These are phyloP conservation scores for Fusarium buxicola DNA, from an alignment of 2,329 filamentous ascomycete genomes.

Conservation along the genomic window DNA sequence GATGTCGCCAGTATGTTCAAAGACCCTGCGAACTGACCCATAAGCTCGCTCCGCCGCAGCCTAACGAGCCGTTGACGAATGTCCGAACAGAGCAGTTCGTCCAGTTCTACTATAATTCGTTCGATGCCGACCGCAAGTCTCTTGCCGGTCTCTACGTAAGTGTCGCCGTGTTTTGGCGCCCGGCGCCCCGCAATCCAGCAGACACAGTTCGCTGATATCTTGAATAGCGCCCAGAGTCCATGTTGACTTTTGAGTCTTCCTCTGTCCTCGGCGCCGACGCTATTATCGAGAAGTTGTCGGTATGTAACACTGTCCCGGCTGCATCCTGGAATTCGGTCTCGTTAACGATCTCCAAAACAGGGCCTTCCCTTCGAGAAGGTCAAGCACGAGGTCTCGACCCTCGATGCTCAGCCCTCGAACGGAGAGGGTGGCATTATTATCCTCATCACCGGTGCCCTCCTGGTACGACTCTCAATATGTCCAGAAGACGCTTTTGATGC, in stretches of 20 bases:
- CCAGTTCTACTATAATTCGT: constrained; percentile 89
- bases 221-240: constrained; percentile 65
- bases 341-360: constrained; percentile 57
- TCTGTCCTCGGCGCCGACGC: constrained; percentile 70
- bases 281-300: constrained; percentile 85
- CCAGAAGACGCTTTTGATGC: constrained; percentile 1
- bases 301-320: constrained; percentile 59
- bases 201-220: constrained; percentile 12
- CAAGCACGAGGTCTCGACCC: constrained; percentile 78
- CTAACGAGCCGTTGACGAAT: constrained; percentile 9
- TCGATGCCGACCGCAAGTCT: constrained; percentile 76
- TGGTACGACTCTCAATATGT: constrained; percentile 67
- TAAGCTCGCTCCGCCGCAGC: neutral
- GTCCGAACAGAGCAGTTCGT: constrained; percentile 80
- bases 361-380: constrained; percentile 84
- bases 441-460: constrained; percentile 85
- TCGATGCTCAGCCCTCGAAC: constrained; percentile 84
- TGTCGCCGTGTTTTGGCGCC: constrained; percentile 4
- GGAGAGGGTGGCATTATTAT: constrained; percentile 78
- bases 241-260: constrained; percentile 90
- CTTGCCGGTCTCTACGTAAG: constrained; percentile 85
- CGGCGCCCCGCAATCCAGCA: constrained; percentile 71
- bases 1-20: constrained; percentile 59
- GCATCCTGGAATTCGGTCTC: neutral
- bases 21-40: constrained; percentile 8